These are phyloP conservation scores for Saccharomyces eubayanus DNA, from an alignment of 805 yeast species.

Conservation along the genomic window DNA sequence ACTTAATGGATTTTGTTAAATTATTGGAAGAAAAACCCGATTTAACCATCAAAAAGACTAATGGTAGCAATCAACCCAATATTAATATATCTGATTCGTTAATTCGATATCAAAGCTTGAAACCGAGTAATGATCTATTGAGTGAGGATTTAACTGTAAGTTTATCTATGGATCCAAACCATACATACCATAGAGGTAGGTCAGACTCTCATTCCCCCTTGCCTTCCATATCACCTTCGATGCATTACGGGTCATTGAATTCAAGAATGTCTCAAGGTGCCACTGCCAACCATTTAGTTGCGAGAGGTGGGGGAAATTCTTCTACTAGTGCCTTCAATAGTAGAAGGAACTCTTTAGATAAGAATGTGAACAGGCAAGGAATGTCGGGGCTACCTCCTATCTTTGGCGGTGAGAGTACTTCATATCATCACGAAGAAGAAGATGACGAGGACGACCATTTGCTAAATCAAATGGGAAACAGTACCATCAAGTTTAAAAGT, in stretches of 20 bases:
- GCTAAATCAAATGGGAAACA: slow-evolving; percentile 6
- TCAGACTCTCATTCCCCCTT: slow-evolving; percentile 31
- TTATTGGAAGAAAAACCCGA: slow-evolving; percentile 60
- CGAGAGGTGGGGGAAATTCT: background rate
- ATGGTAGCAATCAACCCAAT: slow-evolving; percentile 8
- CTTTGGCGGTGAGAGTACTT: slow-evolving; percentile 4
- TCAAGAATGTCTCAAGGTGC: slow-evolving; percentile 25
- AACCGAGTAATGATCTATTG: slow-evolving; percentile 44
- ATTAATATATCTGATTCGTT: slow-evolving; percentile 38
- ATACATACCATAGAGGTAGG: slow-evolving; percentile 11
- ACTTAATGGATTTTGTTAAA: slow-evolving; percentile 60
- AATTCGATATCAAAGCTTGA: slow-evolving; percentile 43
- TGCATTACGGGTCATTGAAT: slow-evolving; percentile 24
- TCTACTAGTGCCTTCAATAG: slow-evolving; percentile 5
- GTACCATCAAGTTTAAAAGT: slow-evolving; percentile 3
- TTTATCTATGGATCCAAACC: slow-evolving; percentile 26
- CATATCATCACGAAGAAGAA: slow-evolving; percentile 2
- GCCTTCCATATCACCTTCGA: slow-evolving; percentile 24
- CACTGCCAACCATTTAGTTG: background rate
- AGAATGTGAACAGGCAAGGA: background rate
- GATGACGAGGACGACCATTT: slow-evolving; percentile 19
- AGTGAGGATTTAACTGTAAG: slow-evolving; percentile 51
- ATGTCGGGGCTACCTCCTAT: slow-evolving; percentile 4
- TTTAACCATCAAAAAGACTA: slow-evolving; percentile 29
- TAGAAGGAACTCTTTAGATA: slow-evolving; percentile 12